Percentiles rank a stretch among this genome's conserved stretches.
Conservation (phyloP, 768 basidiomycete species). For the Trichaptum fuscoviolaceum region DNA sequence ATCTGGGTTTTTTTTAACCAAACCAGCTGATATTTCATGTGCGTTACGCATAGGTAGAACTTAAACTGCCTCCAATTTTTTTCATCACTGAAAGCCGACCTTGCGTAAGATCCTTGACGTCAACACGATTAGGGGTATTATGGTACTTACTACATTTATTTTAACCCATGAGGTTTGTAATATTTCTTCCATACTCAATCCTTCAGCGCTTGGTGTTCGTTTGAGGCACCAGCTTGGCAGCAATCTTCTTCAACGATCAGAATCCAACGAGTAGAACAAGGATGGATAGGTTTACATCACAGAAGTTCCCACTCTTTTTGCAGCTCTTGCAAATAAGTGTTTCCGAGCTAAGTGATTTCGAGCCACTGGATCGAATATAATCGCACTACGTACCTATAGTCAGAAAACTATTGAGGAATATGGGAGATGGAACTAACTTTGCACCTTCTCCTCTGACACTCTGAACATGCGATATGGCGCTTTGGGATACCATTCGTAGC, state of each 20-base stretch:
- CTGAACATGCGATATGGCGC: neutral
- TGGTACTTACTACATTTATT: too few relatives aligned
- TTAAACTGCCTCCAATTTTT: too few relatives aligned
- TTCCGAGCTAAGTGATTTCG: too few relatives aligned
- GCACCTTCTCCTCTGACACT: neutral
- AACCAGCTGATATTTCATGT: too few relatives aligned
- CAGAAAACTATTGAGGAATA: neutral
- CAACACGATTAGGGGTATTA: too few relatives aligned
- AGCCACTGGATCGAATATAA: neutral
- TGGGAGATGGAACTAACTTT: neutral
- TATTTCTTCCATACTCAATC: too few relatives aligned
- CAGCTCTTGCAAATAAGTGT: neutral
- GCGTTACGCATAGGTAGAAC: too few relatives aligned
- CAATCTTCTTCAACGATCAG: neutral
- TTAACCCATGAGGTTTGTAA: too few relatives aligned
- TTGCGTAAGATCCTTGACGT: too few relatives aligned
- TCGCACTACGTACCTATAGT: neutral
- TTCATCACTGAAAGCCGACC: too few relatives aligned
- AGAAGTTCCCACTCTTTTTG: neutral
- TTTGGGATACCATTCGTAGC: neutral
- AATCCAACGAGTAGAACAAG: neutral
- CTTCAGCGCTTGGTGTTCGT: too few relatives aligned
- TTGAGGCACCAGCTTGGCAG: neutral
- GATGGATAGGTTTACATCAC: neutral
- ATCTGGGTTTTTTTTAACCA: too few relatives aligned